These are phyloP conservation scores for Lecanoromycetidae sp. DNA, from an alignment of 2,329 filamentous ascomycete genomes.

Conservation along the genomic window DNA sequence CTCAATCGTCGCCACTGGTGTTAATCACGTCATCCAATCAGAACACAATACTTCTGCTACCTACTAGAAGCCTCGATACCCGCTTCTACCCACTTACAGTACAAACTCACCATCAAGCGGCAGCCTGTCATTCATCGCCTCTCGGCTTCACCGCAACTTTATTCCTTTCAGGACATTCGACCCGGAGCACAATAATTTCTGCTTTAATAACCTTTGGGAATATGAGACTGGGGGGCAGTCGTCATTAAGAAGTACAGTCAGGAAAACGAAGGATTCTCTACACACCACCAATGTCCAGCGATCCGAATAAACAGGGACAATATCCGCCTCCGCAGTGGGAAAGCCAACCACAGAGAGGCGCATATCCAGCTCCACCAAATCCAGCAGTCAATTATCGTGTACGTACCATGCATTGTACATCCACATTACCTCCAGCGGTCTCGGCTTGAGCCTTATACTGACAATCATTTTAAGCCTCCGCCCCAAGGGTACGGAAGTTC, in stretches of 20 bases:
- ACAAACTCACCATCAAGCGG: neutral
- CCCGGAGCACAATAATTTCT: conserved; percentile 1
- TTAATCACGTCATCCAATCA: no score
- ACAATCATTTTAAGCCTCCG: conserved; percentile 1
- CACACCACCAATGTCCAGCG: conserved; percentile 21
- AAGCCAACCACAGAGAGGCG: conserved; percentile 29
- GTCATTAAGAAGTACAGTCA: conserved; percentile 3
- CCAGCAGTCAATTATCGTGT: conserved; percentile 17
- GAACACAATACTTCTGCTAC: neutral
- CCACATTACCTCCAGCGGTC: neutral
- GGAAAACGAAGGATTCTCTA: neutral
- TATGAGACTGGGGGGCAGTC: conserved; percentile 5
- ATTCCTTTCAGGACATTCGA: conserved; percentile 6
- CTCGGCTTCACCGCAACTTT: conserved; percentile 17
- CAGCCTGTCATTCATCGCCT: conserved; percentile 6
- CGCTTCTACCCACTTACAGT: conserved; percentile 3
- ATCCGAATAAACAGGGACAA: conserved; percentile 35
- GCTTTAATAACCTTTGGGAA: conserved; percentile 4
- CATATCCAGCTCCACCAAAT: conserved; percentile 25
- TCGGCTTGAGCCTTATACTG: neutral
- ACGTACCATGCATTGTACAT: conserved; percentile 5
- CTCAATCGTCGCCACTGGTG: no score
- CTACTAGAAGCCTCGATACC: neutral
- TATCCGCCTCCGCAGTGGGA: conserved; percentile 34
- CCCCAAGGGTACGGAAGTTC: conserved; percentile 24